A percentile compares a stretch with the other conserved stretches of the same genome.
phyloP scores from a whole-genome alignment of 2,329 filamentous ascomycete genomes.

The Purpureocillium lavendulum region DNA sequence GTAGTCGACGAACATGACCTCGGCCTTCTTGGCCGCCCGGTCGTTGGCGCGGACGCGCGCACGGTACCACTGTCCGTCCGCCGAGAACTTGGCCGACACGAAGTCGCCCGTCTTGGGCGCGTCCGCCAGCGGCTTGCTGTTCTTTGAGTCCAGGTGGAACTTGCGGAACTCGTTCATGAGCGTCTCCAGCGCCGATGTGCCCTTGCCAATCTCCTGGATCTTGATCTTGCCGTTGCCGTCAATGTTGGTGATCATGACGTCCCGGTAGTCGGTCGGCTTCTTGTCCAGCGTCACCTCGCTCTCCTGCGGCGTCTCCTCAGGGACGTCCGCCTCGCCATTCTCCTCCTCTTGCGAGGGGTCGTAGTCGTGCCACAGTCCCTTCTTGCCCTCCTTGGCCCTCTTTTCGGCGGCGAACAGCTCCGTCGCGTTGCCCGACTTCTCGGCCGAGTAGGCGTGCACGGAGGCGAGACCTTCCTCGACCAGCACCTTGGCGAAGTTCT shows the following conservation, averaged over 20 bases:
- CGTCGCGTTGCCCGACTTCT: slow-evolving; percentile 82
- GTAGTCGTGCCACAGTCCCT: slow-evolving; percentile 90
- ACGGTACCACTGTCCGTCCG: slow-evolving; percentile 90
- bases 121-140: slow-evolving; percentile 63
- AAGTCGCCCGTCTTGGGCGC: slow-evolving; percentile 86
- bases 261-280: slow-evolving; percentile 76
- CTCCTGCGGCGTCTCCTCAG: slow-evolving; percentile 41
- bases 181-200: slow-evolving; percentile 75
- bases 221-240: slow-evolving; percentile 77
- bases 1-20: slow-evolving; percentile 93
- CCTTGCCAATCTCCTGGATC: slow-evolving; percentile 81
- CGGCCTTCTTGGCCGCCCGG: slow-evolving; percentile 77
- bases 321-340: slow-evolving; percentile 40
- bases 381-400: slow-evolving; percentile 79
- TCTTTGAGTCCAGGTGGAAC: slow-evolving; percentile 80
- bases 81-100: slow-evolving; percentile 84
- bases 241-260: slow-evolving; percentile 86
- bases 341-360: slow-evolving; percentile 86
- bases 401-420: slow-evolving; percentile 85
- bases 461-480: slow-evolving; percentile 90
- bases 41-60: slow-evolving; percentile 88
- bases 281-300: slow-evolving; percentile 49
- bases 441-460: slow-evolving; percentile 90
- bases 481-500: slow-evolving; percentile 89
- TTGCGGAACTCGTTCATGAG: slow-evolving; percentile 86